phyloP scores from a whole-genome alignment of 1,139 yeast genomes.

The Saccharomycopsis hybrid region DNA sequence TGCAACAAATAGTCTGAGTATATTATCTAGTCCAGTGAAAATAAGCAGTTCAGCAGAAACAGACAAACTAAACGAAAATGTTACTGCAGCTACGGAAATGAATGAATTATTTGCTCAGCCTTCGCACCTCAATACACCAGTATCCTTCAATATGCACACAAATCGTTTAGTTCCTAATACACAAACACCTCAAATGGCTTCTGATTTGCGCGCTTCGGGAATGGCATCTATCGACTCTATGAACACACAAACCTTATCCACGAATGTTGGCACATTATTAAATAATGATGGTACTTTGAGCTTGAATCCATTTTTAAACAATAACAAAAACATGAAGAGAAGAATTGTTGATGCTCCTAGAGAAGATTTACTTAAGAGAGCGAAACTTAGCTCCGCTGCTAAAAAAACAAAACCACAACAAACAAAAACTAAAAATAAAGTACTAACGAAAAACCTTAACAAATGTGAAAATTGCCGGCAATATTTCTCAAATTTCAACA shows the following conservation, averaged over 20 bases:
- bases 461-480: constrained; percentile 16
- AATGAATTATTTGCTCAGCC: too few relatives aligned
- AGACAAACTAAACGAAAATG: neutral
- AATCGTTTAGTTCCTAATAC: too few relatives aligned
- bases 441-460: neutral
- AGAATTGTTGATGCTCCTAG: constrained; percentile 6
- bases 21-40: constrained; percentile 1
- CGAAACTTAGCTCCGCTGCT: neutral
- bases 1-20: neutral
- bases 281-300: neutral
- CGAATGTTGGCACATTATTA: neutral
- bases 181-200: too few relatives aligned
- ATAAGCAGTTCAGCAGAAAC: neutral
- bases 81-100: neutral
- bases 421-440: neutral
- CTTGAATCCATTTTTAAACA: constrained; percentile 3
- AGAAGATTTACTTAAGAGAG: too few relatives aligned
- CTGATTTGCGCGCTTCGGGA: constrained; percentile 7
- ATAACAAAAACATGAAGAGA: constrained; percentile 4
- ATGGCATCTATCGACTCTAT: neutral
- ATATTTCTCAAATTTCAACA: constrained; percentile 15
- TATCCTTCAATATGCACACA: too few relatives aligned
- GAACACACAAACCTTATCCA: neutral
- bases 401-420: neutral
- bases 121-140: too few relatives aligned